Evolutionary conservation across 768 basidiomycete species (phyloP).

Genomic region (Coprinopsis sp.): DNA sequence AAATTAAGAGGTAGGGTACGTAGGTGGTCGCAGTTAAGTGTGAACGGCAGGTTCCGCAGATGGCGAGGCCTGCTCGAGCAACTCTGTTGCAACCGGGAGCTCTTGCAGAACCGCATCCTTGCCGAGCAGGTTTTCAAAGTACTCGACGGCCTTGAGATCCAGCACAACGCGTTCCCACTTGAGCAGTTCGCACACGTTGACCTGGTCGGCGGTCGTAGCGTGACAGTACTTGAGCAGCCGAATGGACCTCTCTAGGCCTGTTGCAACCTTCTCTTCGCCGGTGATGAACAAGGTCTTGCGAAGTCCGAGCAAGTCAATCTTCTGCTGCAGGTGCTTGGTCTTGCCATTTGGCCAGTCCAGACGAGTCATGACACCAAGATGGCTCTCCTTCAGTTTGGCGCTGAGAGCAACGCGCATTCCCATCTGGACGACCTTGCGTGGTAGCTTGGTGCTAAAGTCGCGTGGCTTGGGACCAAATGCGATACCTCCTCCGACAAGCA

Average conservation of each 20-base stretch:
- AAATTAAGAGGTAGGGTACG: no score
- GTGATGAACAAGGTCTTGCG: slow-evolving; percentile 74
- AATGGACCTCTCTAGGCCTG: slow-evolving; percentile 55
- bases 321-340: slow-evolving; percentile 60
- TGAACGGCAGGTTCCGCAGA: no score
- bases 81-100: slow-evolving; percentile 13
- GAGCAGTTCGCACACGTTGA: slow-evolving; percentile 78
- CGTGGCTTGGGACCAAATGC: slow-evolving; percentile 90
- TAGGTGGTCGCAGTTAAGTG: no score
- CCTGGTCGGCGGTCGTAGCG: slow-evolving; percentile 55
- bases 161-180: slow-evolving; percentile 80
- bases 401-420: slow-evolving; percentile 90
- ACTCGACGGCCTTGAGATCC: slow-evolving; percentile 79
- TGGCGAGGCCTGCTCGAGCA: not conserved
- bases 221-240: slow-evolving; percentile 70
- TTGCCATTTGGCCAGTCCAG: slow-evolving; percentile 70
- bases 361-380: slow-evolving; percentile 70
- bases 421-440: slow-evolving; percentile 90
- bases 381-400: slow-evolving; percentile 69
- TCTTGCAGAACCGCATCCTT: slow-evolving; percentile 36
- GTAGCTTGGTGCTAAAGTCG: slow-evolving; percentile 87
- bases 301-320: slow-evolving; percentile 62
- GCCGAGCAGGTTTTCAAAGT: slow-evolving; percentile 60
- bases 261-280: slow-evolving; percentile 51
- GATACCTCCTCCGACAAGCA: slow-evolving; percentile 86